These are phyloP conservation scores for Guyanaporus albipodus DNA, from an alignment of 768 basidiomycete genomes.

Conservation along the genomic window DNA sequence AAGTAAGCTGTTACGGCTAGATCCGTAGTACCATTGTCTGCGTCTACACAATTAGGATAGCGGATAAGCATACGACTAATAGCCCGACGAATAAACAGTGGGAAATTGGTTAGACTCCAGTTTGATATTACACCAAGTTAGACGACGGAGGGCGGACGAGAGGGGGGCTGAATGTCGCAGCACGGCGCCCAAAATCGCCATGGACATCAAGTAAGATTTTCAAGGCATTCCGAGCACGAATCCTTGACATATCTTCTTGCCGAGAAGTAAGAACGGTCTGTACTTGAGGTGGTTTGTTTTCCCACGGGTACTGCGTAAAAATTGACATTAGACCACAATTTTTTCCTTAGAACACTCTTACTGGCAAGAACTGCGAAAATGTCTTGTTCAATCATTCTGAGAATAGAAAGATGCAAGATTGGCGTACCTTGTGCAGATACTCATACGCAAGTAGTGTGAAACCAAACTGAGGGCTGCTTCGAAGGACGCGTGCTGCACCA, in stretches of 20 bases:
- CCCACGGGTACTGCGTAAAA: conserved; percentile 71
- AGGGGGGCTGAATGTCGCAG: conserved; percentile 34
- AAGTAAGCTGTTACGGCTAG: conserved; percentile 2
- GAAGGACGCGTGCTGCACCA: conserved; percentile 79
- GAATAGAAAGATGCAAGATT: neutral
- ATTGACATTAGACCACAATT: conserved; percentile 1
- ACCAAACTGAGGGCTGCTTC: conserved; percentile 92
- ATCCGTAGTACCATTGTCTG: conserved; percentile 8
- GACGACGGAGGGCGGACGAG: conserved; percentile 17
- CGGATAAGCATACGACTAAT: conserved; percentile 10
- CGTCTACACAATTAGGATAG: conserved; percentile 19
- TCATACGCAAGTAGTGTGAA: conserved; percentile 86
- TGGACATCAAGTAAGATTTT: conserved; percentile 88
- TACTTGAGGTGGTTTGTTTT: conserved; percentile 59
- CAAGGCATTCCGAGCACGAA: conserved; percentile 92
- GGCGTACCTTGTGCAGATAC: conserved; percentile 59
- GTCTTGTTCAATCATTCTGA: neutral
- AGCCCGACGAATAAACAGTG: neutral
- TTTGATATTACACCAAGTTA: conserved; percentile 17
- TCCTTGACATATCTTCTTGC: conserved; percentile 79
- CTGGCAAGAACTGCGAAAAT: conserved; percentile 29
- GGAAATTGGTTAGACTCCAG: neutral
- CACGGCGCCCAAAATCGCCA: conserved; percentile 77
- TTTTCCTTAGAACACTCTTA: conserved; percentile 14
- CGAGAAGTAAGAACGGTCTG: conserved; percentile 68